These are phyloP conservation scores for Penicillium sp. DNA, from an alignment of 2,329 filamentous ascomycete genomes.

Conservation along the genomic window DNA sequence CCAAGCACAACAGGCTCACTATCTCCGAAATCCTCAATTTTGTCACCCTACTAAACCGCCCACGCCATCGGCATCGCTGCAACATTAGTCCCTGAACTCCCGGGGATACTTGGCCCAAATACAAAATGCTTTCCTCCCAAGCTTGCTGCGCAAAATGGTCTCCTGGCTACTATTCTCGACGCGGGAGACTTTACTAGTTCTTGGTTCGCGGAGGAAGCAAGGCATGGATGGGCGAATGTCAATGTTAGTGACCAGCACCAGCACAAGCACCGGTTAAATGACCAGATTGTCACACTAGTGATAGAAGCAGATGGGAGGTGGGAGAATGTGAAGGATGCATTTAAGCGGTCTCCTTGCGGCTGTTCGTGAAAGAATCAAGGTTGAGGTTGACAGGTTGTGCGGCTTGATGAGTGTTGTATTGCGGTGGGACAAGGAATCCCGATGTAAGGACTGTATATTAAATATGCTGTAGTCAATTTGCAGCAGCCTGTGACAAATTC, in stretches of 20 bases:
- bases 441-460: conserved; percentile 41
- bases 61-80: background rate
- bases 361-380: background rate
- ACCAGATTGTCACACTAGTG: background rate
- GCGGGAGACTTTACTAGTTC: background rate
- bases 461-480: conserved; percentile 56
- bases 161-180: background rate
- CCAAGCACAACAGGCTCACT: conserved; percentile 48
- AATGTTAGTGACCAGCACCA: background rate
- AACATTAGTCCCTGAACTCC: background rate
- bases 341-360: background rate
- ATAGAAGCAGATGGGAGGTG: background rate
- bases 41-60: background rate
- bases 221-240: background rate
- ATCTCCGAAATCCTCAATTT: conserved; percentile 23
- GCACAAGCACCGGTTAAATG: background rate
- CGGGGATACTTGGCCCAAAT: background rate
- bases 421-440: conserved; percentile 45
- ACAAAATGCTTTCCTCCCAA: background rate
- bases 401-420: conserved; percentile 41
- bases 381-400: conserved; percentile 5
- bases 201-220: background rate
- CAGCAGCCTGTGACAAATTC: conserved; percentile 53
- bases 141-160: background rate
- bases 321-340: background rate